These are phyloP conservation scores for Kwoniella europaea DNA, from an alignment of 768 basidiomycete genomes.

Conservation along the genomic window DNA sequence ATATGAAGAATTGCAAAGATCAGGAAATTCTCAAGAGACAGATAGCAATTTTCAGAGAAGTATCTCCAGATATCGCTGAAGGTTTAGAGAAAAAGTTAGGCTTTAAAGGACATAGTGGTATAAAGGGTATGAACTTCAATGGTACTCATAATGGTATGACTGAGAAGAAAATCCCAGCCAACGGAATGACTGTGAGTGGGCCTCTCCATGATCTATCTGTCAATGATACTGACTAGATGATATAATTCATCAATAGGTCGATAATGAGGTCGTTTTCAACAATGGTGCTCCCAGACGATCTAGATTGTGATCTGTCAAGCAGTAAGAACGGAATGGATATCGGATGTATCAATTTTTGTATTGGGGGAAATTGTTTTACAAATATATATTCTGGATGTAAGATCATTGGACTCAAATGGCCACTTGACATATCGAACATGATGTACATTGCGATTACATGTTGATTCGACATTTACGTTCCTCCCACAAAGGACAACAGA, in stretches of 20 bases:
- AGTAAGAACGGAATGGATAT: background rate
- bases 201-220: background rate
- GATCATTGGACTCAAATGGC: background rate
- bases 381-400: too few species aligned
- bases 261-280: constrained; percentile 26
- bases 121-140: constrained; percentile 45
- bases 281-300: constrained; percentile 23
- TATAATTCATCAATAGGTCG: constrained; percentile 3
- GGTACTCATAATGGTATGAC: constrained; percentile 51
- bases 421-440: background rate
- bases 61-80: constrained; percentile 75
- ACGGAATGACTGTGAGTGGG: constrained; percentile 39
- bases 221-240: too few species aligned
- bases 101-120: constrained; percentile 53
- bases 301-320: background rate
- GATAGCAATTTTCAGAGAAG: constrained; percentile 70
- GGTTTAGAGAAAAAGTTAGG: constrained; percentile 78
- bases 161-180: constrained; percentile 45
- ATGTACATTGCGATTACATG: background rate
- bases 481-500: constrained; percentile 3
- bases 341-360: background rate
- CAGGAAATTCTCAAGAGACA: constrained; percentile 55
- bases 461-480: background rate
- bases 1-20: constrained; percentile 54
- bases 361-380: too few species aligned